Conservation (phyloP, 257 asterid genomes). For the Nicotiana attenuata region DNA sequence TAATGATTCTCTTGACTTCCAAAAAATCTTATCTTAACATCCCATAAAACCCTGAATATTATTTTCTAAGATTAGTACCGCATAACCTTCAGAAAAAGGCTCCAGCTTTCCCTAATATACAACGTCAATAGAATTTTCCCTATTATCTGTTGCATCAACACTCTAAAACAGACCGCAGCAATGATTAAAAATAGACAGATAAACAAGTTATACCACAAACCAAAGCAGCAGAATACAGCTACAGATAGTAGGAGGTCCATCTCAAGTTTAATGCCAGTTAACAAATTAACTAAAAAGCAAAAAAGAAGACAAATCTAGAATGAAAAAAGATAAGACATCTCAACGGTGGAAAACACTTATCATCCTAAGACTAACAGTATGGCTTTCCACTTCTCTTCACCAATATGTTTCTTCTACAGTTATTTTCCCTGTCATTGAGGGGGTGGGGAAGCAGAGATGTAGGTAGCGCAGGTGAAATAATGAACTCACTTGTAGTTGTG, state of each 20-base stretch:
- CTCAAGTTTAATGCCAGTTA: neutral
- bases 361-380: neutral
- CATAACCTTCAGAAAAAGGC: neutral
- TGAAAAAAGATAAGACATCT: neutral
- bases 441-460: neutral
- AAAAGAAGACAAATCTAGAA: neutral
- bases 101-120: neutral
- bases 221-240: neutral
- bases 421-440: neutral
- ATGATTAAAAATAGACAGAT: neutral
- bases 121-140: neutral
- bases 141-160: neutral
- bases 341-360: neutral
- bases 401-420: neutral
- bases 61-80: neutral
- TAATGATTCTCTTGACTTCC: neutral
- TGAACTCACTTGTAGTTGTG: slow-evolving; percentile 57
- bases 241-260: neutral
- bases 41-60: neutral
- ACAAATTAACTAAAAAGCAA: neutral
- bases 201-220: neutral
- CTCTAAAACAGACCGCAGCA: neutral
- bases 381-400: neutral
- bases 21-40: neutral
- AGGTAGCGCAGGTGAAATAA: neutral